Percentiles rank a stretch among this genome's conserved stretches.
Evolutionary conservation across 2,329 filamentous ascomycete species (phyloP).

Genomic region (Aspergillus awamori): DNA sequence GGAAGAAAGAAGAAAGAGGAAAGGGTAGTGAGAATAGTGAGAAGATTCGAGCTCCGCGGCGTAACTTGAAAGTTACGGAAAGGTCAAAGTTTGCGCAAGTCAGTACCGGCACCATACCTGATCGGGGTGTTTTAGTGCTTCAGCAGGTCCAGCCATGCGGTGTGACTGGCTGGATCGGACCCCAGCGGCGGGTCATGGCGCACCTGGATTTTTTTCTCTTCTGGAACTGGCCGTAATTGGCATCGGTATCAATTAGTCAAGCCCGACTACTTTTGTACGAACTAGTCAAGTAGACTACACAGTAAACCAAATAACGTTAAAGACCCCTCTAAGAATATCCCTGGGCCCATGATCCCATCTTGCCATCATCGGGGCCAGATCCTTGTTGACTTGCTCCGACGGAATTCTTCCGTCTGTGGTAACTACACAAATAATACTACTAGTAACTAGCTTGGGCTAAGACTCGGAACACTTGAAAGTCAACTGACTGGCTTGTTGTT

Average conservation of each 20-base stretch:
- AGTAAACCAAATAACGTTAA: background rate
- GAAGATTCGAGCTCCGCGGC: background rate
- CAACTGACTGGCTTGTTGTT: constrained; percentile 2
- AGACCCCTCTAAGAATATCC: background rate
- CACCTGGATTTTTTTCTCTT: constrained; percentile 12
- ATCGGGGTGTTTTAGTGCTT: constrained; percentile 1
- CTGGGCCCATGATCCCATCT: background rate
- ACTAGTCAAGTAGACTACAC: too few species aligned
- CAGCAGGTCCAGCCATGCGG: background rate
- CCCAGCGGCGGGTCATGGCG: constrained; percentile 19
- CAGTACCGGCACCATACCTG: constrained; percentile 4
- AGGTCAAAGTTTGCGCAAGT: constrained; percentile 19
- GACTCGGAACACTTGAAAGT: background rate
- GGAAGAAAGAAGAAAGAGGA: constrained; percentile 9
- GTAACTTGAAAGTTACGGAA: constrained; percentile 11
- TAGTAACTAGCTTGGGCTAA: background rate
- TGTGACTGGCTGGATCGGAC: constrained; percentile 5
- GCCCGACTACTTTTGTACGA: background rate
- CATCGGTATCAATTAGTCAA: background rate
- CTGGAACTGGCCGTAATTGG: background rate
- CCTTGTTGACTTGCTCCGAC: background rate
- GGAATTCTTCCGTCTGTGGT: constrained; percentile 13
- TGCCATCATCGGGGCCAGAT: constrained; percentile 1
- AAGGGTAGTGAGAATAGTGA: constrained; percentile 12
- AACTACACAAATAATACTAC: too few species aligned